Evolutionary conservation across 2,329 filamentous ascomycete genomes (phyloP).

Genomic region (Xenoacremonium recifei): DNA sequence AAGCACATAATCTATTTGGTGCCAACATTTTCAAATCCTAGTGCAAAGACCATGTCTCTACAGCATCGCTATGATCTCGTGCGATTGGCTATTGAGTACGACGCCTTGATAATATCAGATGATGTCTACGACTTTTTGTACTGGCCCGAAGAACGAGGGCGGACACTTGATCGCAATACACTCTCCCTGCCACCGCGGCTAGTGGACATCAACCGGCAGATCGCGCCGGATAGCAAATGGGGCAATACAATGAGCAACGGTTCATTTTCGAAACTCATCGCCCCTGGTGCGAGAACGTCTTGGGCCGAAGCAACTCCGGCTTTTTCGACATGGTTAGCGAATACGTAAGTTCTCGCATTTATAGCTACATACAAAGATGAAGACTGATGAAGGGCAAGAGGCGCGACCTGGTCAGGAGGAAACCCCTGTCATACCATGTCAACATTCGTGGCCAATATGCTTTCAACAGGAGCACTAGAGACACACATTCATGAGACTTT

Average conservation of each 20-base stretch:
- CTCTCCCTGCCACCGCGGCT: conserved; percentile 48
- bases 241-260: conserved; percentile 66
- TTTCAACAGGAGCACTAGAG: conserved; percentile 1
- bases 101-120: conserved; percentile 65
- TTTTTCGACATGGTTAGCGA: conserved; percentile 4
- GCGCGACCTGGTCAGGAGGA: conserved; percentile 1
- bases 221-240: conserved; percentile 53
- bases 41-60: conserved; percentile 62
- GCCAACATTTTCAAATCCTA: conserved; percentile 70
- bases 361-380: too few species aligned
- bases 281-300: conserved; percentile 57
- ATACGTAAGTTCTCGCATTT: conserved; percentile 5
- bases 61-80: conserved; percentile 56
- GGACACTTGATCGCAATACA: neutral
- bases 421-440: conserved; percentile 1
- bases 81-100: conserved; percentile 58
- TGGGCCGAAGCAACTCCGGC: conserved; percentile 10
- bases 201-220: conserved; percentile 36
- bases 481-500: conserved; percentile 1
- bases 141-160: conserved; percentile 42
- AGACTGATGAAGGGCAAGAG: neutral
- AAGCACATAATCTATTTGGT: conserved; percentile 67
- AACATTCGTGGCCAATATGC: conserved; percentile 2
- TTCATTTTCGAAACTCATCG: conserved; percentile 66
- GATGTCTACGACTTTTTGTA: conserved; percentile 72